Evolutionary conservation across 345 rosid genomes (phyloP).

Genomic region (Lepidium aucheri): DNA sequence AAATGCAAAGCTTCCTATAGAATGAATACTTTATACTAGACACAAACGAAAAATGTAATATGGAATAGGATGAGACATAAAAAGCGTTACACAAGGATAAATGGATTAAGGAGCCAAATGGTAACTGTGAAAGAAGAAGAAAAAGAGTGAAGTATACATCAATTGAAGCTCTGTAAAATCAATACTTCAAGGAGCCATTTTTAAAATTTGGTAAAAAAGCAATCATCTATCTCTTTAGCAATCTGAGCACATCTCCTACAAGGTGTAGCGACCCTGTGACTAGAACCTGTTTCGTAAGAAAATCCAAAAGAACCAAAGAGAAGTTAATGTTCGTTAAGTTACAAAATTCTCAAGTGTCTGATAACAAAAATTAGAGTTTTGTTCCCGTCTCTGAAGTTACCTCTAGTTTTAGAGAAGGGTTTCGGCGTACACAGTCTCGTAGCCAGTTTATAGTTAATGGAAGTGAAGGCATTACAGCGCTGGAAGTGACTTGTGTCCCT

Average conservation of each 20-base stretch:
- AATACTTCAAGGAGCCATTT: not conserved
- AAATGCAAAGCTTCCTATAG: too few species aligned
- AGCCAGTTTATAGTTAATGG: slow-evolving; percentile 72
- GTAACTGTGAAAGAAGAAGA: not conserved
- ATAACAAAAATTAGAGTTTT: not conserved
- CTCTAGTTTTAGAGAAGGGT: slow-evolving; percentile 63
- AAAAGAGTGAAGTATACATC: not conserved
- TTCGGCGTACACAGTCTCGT: slow-evolving; percentile 42
- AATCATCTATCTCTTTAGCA: slow-evolving; percentile 41
- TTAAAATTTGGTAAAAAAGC: not conserved
- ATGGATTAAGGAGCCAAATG: not conserved
- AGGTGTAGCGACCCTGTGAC: slow-evolving; percentile 83
- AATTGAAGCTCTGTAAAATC: not conserved
- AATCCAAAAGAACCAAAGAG: not conserved
- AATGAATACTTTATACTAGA: too few species aligned
- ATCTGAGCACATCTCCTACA: slow-evolving; percentile 73
- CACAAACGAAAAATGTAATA: too few species aligned
- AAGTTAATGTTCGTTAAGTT: not conserved
- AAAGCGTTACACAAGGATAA: too few species aligned
- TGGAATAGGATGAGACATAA: not conserved
- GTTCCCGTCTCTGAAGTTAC: slow-evolving; percentile 22
- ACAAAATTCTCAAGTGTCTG: not conserved
- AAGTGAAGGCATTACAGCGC: slow-evolving; percentile 64
- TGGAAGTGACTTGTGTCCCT: slow-evolving; percentile 32
- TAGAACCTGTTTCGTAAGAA: slow-evolving; percentile 47